These are phyloP conservation scores for Cymodocea nodosa DNA, from an alignment of 116 monocot species.

Conservation along the genomic window DNA sequence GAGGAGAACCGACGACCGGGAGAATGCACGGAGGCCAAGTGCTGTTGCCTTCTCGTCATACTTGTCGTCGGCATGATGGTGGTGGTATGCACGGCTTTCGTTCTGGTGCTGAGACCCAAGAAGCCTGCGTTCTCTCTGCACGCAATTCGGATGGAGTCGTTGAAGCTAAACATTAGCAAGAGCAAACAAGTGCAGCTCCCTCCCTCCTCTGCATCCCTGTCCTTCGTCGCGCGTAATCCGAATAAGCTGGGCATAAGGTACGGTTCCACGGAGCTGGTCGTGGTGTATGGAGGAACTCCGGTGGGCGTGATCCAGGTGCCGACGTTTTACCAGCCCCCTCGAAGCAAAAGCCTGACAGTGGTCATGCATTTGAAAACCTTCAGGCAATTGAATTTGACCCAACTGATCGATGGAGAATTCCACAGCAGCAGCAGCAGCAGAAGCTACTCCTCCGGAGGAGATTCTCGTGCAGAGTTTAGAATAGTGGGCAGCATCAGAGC, in stretches of 20 bases:
- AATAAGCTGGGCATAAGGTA: conserved; percentile 62
- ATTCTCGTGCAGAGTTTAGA: conserved; percentile 9
- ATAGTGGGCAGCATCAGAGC: conserved; percentile 28
- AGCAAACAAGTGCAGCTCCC: conserved; percentile 16
- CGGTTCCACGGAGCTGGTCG: conserved; percentile 26
- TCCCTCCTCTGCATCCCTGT: conserved; percentile 30
- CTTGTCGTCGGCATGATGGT: conserved; percentile 14
- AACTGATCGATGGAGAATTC: conserved; percentile 13
- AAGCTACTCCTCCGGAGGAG: neutral
- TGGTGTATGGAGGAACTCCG: conserved; percentile 19
- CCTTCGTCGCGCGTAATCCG: conserved; percentile 41
- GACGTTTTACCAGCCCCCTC: conserved; percentile 61
- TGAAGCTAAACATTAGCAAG: conserved; percentile 24
- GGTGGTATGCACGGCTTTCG: conserved; percentile 6
- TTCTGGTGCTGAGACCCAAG: conserved; percentile 45
- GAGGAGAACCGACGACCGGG: conserved; percentile 5
- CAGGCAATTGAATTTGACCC: conserved; percentile 22
- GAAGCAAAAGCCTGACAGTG: conserved; percentile 30
- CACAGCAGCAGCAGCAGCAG: neutral
- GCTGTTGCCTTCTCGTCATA: conserved; percentile 13
- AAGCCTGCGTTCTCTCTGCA: conserved; percentile 60
- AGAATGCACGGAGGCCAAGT: conserved; percentile 4
- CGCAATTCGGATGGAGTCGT: conserved; percentile 29
- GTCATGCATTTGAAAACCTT: conserved; percentile 25
- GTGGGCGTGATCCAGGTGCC: conserved; percentile 49